phyloP scores from a whole-genome alignment of 2,329 filamentous ascomycete genomes.

The Cadophora luteo-olivacea region DNA sequence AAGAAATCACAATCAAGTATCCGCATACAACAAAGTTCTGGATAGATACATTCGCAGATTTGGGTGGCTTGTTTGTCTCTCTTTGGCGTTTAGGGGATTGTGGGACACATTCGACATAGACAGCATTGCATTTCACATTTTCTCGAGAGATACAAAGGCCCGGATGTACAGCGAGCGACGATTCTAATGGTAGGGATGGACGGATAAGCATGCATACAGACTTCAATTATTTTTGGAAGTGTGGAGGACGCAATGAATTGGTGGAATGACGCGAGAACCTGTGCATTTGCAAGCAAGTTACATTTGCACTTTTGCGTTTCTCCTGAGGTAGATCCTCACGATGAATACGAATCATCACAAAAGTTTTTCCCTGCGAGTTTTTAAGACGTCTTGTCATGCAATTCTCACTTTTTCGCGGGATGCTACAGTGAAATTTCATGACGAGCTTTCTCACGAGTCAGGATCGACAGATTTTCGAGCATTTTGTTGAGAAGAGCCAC shows the following conservation, averaged over 20 bases:
- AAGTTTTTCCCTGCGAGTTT: not conserved
- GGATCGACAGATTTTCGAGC: not conserved
- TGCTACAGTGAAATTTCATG: not conserved
- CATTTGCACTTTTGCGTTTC: not conserved
- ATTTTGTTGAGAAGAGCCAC: not conserved
- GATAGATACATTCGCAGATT: not conserved
- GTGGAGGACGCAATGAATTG: not conserved
- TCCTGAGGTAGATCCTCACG: not conserved
- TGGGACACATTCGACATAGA: not conserved
- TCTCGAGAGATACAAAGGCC: not conserved
- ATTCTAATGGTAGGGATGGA: not conserved
- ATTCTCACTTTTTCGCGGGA: too few species aligned
- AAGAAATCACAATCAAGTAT: not conserved
- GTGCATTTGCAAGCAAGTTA: not conserved
- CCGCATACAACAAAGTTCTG: not conserved
- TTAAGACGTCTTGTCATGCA: not conserved
- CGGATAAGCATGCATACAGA: not conserved
- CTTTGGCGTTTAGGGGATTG: constrained; percentile 7
- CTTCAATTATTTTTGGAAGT: not conserved
- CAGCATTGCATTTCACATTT: constrained; percentile 8
- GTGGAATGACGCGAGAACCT: not conserved
- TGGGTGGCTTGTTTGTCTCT: not conserved
- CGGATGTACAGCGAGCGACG: not conserved
- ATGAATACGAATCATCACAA: not conserved
- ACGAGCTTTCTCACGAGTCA: not conserved